Conservation (phyloP, 371 early-diverging fungal species). For the Umbelopsis sp. region DNA sequence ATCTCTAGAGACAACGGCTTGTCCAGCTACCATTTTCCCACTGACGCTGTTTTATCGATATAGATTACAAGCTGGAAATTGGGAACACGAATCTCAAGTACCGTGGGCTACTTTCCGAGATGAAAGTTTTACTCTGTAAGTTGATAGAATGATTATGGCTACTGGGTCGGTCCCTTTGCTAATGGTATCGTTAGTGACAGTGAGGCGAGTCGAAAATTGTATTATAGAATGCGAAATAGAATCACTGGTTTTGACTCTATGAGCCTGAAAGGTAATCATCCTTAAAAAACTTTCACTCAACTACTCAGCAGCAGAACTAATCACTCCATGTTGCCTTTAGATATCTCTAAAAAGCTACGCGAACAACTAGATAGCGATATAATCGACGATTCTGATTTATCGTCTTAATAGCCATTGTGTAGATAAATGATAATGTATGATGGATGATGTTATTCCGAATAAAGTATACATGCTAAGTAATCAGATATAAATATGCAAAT, state of each 20-base stretch:
- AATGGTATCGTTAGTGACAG: not conserved
- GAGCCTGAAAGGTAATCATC: not conserved
- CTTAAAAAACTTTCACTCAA: too few species aligned
- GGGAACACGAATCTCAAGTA: constrained; percentile 6
- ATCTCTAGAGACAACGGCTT: not conserved
- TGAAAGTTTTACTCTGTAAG: not conserved
- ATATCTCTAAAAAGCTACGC: too few species aligned
- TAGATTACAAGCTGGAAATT: constrained; percentile 1
- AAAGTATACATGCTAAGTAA: too few species aligned
- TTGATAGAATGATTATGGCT: not conserved
- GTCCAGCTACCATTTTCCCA: not conserved
- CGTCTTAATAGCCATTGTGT: too few species aligned
- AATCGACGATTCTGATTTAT: too few species aligned
- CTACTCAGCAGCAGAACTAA: too few species aligned
- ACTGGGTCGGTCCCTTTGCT: not conserved
- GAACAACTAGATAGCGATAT: too few species aligned
- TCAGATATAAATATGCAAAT: too few species aligned
- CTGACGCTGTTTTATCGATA: not conserved
- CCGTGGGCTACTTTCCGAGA: constrained; percentile 5
- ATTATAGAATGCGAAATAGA: constrained; percentile 18
- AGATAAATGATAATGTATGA: too few species aligned
- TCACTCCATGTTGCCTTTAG: too few species aligned
- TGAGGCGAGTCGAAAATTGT: constrained; percentile 14
- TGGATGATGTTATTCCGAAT: too few species aligned
- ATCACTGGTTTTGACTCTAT: not conserved